A percentile compares a stretch with the other conserved stretches of the same genome.
Conservation (phyloP, 2,329 filamentous ascomycete genomes). For the Allantophomopsis lycopodina region DNA sequence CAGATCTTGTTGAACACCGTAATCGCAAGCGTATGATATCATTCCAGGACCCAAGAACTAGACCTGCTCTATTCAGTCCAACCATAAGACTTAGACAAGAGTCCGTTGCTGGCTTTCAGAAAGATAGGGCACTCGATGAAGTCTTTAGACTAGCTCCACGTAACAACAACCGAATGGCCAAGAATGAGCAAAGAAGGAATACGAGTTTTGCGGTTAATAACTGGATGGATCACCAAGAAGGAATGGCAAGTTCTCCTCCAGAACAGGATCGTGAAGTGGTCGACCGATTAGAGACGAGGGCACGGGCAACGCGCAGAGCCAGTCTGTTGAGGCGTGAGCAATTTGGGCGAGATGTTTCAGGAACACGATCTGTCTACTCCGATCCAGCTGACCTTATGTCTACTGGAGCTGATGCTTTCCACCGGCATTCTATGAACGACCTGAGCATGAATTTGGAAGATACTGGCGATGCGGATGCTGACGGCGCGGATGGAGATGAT, state of each 20-base stretch:
- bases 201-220: constrained; percentile 72
- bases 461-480: constrained; percentile 23
- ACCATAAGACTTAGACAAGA: constrained; percentile 64
- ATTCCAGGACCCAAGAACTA: constrained; percentile 39
- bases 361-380: constrained; percentile 42
- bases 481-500: constrained; percentile 71
- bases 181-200: constrained; percentile 52
- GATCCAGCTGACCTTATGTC: constrained; percentile 51
- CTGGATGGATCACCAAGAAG: constrained; percentile 71
- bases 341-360: constrained; percentile 24
- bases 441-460: neutral
- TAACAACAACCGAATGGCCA: constrained; percentile 42
- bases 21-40: constrained; percentile 34
- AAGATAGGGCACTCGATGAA: constrained; percentile 81
- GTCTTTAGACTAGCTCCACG: constrained; percentile 70
- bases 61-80: constrained; percentile 59
- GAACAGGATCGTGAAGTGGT: constrained; percentile 46
- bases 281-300: constrained; percentile 36
- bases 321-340: constrained; percentile 7
- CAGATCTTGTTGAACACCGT: constrained; percentile 66
- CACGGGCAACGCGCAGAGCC: constrained; percentile 13
- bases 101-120: constrained; percentile 77
- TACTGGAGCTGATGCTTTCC: constrained; percentile 11
- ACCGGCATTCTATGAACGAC: constrained; percentile 6
- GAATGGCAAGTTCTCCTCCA: constrained; percentile 37